Conservation (phyloP, 2,329 filamentous ascomycete genomes). For the Nothomitra cinnamomea region DNA sequence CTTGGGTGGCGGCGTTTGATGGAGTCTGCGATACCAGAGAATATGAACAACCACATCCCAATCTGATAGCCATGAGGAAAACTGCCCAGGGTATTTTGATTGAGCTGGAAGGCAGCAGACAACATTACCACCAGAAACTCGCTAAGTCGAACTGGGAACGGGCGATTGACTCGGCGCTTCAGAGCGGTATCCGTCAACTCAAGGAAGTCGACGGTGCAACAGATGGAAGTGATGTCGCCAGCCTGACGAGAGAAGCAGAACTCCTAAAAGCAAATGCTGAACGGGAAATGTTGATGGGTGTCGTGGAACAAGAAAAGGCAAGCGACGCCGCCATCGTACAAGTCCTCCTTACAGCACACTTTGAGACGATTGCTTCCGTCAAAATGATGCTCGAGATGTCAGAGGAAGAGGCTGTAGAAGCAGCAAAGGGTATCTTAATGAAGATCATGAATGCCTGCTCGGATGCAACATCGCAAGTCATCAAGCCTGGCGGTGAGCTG, state of each 20-base stretch:
- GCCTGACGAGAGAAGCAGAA: slow-evolving; percentile 66
- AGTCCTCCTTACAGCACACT: slow-evolving; percentile 72
- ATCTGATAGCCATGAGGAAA: slow-evolving; percentile 61
- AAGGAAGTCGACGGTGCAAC: slow-evolving; percentile 46
- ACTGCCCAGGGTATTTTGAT: slow-evolving; percentile 75
- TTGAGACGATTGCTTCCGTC: slow-evolving; percentile 75
- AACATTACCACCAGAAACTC: slow-evolving; percentile 76
- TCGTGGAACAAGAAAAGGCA: slow-evolving; percentile 69
- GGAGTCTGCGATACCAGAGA: slow-evolving; percentile 56
- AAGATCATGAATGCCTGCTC: slow-evolving; percentile 64
- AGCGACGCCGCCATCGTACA: slow-evolving; percentile 67
- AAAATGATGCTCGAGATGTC: slow-evolving; percentile 67
- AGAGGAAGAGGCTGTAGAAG: slow-evolving; percentile 64
- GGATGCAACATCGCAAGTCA: slow-evolving; percentile 59
- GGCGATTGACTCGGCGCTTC: slow-evolving; percentile 69
- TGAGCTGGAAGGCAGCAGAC: slow-evolving; percentile 77
- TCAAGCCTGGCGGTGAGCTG: slow-evolving; percentile 70
- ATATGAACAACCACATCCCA: slow-evolving; percentile 47
- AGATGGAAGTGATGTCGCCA: slow-evolving; percentile 51
- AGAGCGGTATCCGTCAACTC: slow-evolving; percentile 68
- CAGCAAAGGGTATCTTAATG: slow-evolving; percentile 60
- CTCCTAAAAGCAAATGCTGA: slow-evolving; percentile 69
- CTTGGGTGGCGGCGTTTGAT: slow-evolving; percentile 89
- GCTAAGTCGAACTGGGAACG: slow-evolving; percentile 75
- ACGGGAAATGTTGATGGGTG: slow-evolving; percentile 57